Base-by-base conservation (phyloP, 2,329 filamentous ascomycete genomes). In the Beauveria bassiana region DNA sequence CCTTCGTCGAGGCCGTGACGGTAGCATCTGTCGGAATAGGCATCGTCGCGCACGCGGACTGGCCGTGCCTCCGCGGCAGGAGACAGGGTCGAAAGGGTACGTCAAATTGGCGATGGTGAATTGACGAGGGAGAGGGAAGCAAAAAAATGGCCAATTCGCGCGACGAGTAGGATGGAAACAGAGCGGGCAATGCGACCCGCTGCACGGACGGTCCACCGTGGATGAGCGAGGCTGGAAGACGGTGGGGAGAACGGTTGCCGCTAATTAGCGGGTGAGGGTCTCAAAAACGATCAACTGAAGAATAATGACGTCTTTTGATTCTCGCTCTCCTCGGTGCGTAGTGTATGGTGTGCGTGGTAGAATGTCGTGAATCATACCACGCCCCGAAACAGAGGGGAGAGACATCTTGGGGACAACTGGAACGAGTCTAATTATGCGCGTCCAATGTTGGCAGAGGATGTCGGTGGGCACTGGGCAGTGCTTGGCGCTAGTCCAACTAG, bases 401-500 rank as follows among this genome's bases (percentile, higher is more conserved):
- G 52, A 31, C 40, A 43, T 55, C 8, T 18, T 45, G 22, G 52
- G 31, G 52, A 40, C 40, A 26, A 22, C 9, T 22, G n/a, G 28
- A 12, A 10, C 31, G 31, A 40, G 50, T 22, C 50, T 16, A 16
- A 38, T 38, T 24, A 22, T 52, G 20, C 20, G 34, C 34, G 12
- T 14, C 34, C 3, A 38, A 38, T 38, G 34, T 12, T 12, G 14
- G 34, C 34, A 38, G 14, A 38, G 4, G 10, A 38, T 38, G 34
- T 38, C 12, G 14, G 34, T 38, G 34, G 34, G 34, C 34, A 38
- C 34, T 57, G 28, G 45, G 28, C 54, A 38, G 55, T 58, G 55
- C 43, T 58, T 40, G 55, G 55, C 55, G 55, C 55, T 58, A 58
- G 49, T 49, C 31, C 31, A 14, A 58, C 55, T 49, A 47, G 42